phyloP scores from a whole-genome alignment of 768 basidiomycete species.

The Trametes cubensis region DNA sequence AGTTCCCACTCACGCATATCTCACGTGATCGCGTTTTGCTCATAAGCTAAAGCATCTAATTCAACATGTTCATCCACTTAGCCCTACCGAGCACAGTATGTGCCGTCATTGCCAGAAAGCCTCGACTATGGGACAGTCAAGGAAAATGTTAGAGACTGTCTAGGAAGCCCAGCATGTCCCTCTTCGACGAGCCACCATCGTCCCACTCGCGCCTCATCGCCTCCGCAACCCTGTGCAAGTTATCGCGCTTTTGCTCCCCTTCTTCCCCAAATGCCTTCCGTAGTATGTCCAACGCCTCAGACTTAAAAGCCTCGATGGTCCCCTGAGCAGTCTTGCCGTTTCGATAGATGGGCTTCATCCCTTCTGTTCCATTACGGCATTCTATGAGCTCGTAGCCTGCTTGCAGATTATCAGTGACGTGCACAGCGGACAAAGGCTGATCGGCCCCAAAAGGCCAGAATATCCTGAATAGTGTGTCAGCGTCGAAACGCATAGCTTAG shows the following conservation, averaged over 20 bases:
- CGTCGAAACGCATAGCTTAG: too few species aligned
- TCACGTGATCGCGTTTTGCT: too few species aligned
- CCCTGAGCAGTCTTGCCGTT: slow-evolving; percentile 19
- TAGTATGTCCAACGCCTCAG: slow-evolving; percentile 23
- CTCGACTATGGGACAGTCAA: too few species aligned
- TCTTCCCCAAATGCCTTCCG: slow-evolving; percentile 22
- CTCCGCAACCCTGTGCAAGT: slow-evolving; percentile 3
- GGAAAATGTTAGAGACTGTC: not conserved
- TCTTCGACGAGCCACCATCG: slow-evolving; percentile 5
- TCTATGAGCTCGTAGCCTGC: slow-evolving; percentile 33
- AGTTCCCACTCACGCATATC: too few species aligned
- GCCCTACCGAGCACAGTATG: too few species aligned
- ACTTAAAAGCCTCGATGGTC: slow-evolving; percentile 23
- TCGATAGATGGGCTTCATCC: slow-evolving; percentile 22
- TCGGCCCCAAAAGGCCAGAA: slow-evolving; percentile 31
- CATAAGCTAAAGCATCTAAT: too few species aligned
- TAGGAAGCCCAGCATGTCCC: slow-evolving; percentile 1
- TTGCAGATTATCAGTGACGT: slow-evolving; percentile 25
- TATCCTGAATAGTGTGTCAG: slow-evolving; percentile 22
- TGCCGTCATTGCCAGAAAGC: too few species aligned
- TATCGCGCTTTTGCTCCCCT: slow-evolving; percentile 17
- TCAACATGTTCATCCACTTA: too few species aligned
- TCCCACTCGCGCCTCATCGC: slow-evolving; percentile 3
- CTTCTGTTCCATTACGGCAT: slow-evolving; percentile 22
- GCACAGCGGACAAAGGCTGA: slow-evolving; percentile 26